phyloP scores from a whole-genome alignment of 2,329 filamentous ascomycete species.

The Aspergillus fischeri region DNA sequence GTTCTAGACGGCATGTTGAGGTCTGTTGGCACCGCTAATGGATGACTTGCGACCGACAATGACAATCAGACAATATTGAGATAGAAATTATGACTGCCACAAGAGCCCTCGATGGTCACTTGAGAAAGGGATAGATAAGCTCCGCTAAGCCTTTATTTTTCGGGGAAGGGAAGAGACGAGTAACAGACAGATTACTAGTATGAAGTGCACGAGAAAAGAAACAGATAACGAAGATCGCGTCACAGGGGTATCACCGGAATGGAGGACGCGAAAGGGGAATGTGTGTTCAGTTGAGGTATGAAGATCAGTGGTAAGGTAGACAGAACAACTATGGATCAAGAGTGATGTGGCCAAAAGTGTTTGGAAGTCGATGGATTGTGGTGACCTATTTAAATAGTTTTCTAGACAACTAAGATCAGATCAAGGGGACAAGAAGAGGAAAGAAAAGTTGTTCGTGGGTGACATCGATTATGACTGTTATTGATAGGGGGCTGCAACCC shows the following conservation, averaged over 20 bases:
- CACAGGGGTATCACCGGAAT: conserved; percentile 21
- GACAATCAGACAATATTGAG: not conserved
- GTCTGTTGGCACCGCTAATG: not conserved
- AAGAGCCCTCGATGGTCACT: not conserved
- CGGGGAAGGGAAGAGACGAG: not conserved
- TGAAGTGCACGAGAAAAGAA: not conserved
- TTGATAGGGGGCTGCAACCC: not conserved
- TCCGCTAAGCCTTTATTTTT: not conserved
- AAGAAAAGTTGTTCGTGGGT: not conserved
- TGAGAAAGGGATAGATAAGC: not conserved
- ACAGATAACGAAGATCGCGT: conserved; percentile 6
- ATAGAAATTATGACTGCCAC: not conserved
- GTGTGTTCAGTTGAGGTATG: not conserved
- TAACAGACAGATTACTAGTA: not conserved
- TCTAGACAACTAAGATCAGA: not conserved
- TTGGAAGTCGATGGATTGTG: not conserved
- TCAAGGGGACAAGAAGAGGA: not conserved
- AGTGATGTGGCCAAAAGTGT: not conserved
- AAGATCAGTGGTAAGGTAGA: not conserved
- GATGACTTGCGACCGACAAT: not conserved
- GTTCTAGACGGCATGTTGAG: conserved; percentile 27
- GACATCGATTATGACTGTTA: not conserved
- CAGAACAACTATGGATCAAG: not conserved
- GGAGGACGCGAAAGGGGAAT: conserved; percentile 7
- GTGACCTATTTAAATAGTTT: not conserved